Evolutionary conservation across 495 filamentous ascomycete genomes (phyloP).

Genomic region (Trichoderma orchidacearum): DNA sequence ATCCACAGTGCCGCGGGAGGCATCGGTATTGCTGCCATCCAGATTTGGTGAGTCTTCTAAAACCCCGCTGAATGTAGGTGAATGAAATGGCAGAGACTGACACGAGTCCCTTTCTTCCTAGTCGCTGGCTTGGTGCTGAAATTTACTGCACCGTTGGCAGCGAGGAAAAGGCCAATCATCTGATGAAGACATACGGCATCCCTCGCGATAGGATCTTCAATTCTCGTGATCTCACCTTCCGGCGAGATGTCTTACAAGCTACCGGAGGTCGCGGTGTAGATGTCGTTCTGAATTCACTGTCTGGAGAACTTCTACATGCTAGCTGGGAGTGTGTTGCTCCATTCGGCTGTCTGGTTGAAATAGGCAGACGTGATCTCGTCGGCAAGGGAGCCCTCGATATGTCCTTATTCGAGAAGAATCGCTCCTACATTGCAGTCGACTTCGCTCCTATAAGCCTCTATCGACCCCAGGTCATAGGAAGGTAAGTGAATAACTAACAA

Average conservation of each 20-base stretch:
- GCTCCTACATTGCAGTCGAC: slow-evolving; percentile 16
- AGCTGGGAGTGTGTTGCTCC: slow-evolving; percentile 39
- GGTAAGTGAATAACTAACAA: background rate
- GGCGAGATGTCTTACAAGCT: slow-evolving; percentile 22
- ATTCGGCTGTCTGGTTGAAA: slow-evolving; percentile 44
- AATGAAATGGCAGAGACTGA: too few relatives aligned
- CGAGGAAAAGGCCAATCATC: slow-evolving; percentile 27
- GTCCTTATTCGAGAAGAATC: slow-evolving; percentile 18
- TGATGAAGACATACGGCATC: slow-evolving; percentile 35
- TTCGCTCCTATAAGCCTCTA: background rate
- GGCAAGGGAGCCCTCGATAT: slow-evolving; percentile 12
- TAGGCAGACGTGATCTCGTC: slow-evolving; percentile 32
- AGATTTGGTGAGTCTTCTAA: slow-evolving; percentile 35
- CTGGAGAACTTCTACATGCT: slow-evolving; percentile 37
- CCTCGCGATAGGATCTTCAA: slow-evolving; percentile 37
- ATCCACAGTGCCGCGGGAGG: slow-evolving; percentile 44
- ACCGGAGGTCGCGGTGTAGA: slow-evolving; percentile 41
- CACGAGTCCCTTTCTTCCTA: too few relatives aligned
- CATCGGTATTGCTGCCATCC: slow-evolving; percentile 44
- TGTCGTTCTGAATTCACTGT: slow-evolving; percentile 45
- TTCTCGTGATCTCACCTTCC: slow-evolving; percentile 25
- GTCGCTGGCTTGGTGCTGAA: slow-evolving; percentile 30
- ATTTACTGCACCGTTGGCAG: slow-evolving; percentile 42
- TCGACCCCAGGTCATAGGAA: background rate
- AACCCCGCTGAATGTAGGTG: too few relatives aligned